Percentiles rank a stretch among this genome's conserved stretches.
These are phyloP conservation scores for Vitis vinifera DNA, from an alignment of 164 flowering plant species.

Conservation along the genomic window DNA sequence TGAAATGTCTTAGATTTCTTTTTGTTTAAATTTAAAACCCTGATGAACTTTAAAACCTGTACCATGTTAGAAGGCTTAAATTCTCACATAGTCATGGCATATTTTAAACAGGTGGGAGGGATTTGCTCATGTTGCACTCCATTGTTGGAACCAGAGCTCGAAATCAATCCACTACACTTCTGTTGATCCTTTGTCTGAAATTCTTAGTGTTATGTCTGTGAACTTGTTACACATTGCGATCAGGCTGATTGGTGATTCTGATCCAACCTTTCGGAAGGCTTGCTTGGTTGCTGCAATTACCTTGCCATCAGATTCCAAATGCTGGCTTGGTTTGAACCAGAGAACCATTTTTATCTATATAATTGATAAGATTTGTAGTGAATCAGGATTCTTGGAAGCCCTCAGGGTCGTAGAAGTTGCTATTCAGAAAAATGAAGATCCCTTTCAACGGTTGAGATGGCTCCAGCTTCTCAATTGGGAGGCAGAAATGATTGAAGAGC, in stretches of 20 bases:
- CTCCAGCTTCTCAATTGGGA: slow-evolving; percentile 37
- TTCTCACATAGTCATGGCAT: slow-evolving; percentile 2
- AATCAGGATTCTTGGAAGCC: slow-evolving; percentile 40
- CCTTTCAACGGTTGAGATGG: slow-evolving; percentile 55
- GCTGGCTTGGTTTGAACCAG: slow-evolving; percentile 31
- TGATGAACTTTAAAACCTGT: neutral
- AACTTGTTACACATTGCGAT: slow-evolving; percentile 58
- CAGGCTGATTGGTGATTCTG: slow-evolving; percentile 43
- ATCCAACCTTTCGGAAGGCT: slow-evolving; percentile 58
- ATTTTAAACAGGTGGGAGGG: slow-evolving; percentile 70
- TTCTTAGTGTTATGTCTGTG: slow-evolving; percentile 26
- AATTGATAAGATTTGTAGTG: slow-evolving; percentile 29
- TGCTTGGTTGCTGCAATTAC: slow-evolving; percentile 60
- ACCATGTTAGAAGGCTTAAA: neutral
- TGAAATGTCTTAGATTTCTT: neutral
- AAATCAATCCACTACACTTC: slow-evolving; percentile 6
- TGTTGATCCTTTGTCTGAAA: slow-evolving; percentile 8
- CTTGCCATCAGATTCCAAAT: slow-evolving; percentile 16
- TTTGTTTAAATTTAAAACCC: neutral
- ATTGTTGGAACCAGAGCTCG: slow-evolving; percentile 43
- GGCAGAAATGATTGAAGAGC: slow-evolving; percentile 12
- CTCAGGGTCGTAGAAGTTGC: slow-evolving; percentile 29
- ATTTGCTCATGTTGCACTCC: slow-evolving; percentile 63
- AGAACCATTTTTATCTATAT: slow-evolving; percentile 42
- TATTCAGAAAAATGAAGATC: slow-evolving; percentile 41